phyloP scores from a whole-genome alignment of 1,284 basidiomycete genomes.

The Anthracocystis walkeri region DNA sequence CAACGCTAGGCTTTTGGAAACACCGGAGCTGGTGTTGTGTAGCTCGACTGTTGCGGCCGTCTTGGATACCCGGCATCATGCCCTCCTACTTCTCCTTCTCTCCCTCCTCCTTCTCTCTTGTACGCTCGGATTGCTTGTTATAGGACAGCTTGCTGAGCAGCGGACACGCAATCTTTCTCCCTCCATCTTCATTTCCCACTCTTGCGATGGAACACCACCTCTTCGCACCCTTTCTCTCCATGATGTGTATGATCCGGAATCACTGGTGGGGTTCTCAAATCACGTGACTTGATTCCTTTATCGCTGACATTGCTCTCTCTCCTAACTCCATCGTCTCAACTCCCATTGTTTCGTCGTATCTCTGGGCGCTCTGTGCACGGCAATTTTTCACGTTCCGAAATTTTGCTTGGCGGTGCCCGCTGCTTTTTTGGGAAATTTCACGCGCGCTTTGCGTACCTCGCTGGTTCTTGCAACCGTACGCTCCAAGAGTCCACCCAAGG shows the following conservation, averaged over 20 bases:
- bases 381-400: neutral
- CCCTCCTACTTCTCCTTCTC: neutral
- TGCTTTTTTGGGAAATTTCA: too few relatives aligned
- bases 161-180: slow-evolving; percentile 17
- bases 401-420: too few relatives aligned
- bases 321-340: slow-evolving; percentile 2
- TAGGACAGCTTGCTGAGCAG: slow-evolving; percentile 45
- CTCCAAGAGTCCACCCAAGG: slow-evolving; percentile 38
- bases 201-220: neutral
- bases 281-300: slow-evolving; percentile 28
- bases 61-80: neutral
- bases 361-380: neutral
- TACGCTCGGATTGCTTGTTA: neutral
- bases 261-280: slow-evolving; percentile 10
- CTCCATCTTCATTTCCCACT: neutral
- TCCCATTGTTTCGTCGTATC: neutral
- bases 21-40: neutral
- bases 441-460: neutral
- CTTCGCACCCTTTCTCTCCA: neutral
- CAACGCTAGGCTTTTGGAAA: neutral
- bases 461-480: slow-evolving; percentile 26
- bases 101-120: neutral
- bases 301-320: slow-evolving; percentile 9
- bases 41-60: slow-evolving; percentile 1
- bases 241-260: neutral